Conservation (phyloP, 176 grass and related monocot genomes). For the Neostapfia colusana region DNA sequence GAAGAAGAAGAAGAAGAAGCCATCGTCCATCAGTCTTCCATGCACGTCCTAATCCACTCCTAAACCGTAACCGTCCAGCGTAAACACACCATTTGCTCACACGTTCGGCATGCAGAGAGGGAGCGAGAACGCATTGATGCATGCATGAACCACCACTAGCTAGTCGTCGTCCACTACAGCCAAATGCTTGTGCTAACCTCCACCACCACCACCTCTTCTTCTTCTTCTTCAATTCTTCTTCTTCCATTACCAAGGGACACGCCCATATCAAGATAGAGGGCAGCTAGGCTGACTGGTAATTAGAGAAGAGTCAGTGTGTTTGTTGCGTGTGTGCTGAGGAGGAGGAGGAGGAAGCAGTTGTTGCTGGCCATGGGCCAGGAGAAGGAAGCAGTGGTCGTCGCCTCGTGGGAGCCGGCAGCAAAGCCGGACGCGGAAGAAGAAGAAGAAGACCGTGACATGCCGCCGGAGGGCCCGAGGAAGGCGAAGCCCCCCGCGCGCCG, state of each 20-base stretch:
- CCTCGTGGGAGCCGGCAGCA: constrained; percentile 48
- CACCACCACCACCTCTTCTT: background rate
- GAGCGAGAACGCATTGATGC: background rate
- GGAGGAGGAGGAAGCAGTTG: background rate
- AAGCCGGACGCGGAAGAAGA: background rate
- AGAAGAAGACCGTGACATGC: background rate
- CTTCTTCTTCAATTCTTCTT: background rate
- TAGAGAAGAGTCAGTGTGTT: too few relatives aligned
- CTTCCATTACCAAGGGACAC: constrained; percentile 2
- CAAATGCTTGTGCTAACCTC: constrained; percentile 4
- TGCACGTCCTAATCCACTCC: constrained; percentile 8
- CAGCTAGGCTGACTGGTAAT: too few relatives aligned
- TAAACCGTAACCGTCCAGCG: constrained; percentile 33
- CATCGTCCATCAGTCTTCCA: background rate
- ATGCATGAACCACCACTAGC: constrained; percentile 21
- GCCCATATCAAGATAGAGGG: too few relatives aligned
- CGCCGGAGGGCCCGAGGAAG: background rate
- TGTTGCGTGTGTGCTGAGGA: background rate
- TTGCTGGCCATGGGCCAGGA: background rate
- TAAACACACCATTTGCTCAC: constrained; percentile 31
- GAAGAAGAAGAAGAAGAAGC: background rate
- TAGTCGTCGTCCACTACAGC: background rate
- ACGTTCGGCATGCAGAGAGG: constrained; percentile 24
- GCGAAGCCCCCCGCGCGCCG: background rate
- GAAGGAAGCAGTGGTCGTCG: background rate